Percentiles rank a stretch among this genome's conserved stretches.
Evolutionary conservation across 2,329 filamentous ascomycete species (phyloP).

Genomic region (Raffaelea arxii): DNA sequence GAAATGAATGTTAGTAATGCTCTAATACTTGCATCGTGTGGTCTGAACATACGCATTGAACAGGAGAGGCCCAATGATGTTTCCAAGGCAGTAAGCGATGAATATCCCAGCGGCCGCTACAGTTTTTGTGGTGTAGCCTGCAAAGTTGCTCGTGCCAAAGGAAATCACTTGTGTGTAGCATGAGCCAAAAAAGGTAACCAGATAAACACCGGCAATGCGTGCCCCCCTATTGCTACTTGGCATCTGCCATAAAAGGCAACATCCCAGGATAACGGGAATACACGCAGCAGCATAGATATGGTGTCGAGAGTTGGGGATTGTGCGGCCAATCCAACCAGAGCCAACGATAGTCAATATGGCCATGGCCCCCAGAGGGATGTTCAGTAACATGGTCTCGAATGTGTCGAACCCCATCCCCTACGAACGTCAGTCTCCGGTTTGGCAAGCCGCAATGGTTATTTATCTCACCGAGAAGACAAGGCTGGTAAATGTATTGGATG

Average conservation of each 20-base stretch:
- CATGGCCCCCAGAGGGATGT: conserved; percentile 16
- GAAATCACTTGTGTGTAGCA: background rate
- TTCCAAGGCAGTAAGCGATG: background rate
- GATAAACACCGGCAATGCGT: background rate
- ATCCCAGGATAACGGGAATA: background rate
- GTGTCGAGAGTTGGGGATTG: background rate
- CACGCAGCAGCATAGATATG: background rate
- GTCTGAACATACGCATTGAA: background rate
- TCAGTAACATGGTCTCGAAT: conserved; percentile 17
- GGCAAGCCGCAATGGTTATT: too few relatives aligned
- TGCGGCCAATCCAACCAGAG: background rate
- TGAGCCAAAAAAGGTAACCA: background rate
- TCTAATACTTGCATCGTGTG: background rate
- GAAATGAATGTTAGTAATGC: background rate
- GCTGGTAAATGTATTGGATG: conserved; percentile 33
- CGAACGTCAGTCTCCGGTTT: too few relatives aligned
- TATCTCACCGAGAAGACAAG: conserved; percentile 51
- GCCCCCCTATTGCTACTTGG: background rate
- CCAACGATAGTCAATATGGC: background rate
- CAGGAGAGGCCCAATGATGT: background rate
- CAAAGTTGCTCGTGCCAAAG: background rate
- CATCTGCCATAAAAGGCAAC: background rate
- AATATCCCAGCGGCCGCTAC: background rate
- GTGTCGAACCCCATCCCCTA: conserved; percentile 30
- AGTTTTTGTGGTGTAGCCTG: background rate